These are phyloP conservation scores for Trichoderma semiorbis DNA, from an alignment of 2,329 filamentous ascomycete species.

Conservation along the genomic window DNA sequence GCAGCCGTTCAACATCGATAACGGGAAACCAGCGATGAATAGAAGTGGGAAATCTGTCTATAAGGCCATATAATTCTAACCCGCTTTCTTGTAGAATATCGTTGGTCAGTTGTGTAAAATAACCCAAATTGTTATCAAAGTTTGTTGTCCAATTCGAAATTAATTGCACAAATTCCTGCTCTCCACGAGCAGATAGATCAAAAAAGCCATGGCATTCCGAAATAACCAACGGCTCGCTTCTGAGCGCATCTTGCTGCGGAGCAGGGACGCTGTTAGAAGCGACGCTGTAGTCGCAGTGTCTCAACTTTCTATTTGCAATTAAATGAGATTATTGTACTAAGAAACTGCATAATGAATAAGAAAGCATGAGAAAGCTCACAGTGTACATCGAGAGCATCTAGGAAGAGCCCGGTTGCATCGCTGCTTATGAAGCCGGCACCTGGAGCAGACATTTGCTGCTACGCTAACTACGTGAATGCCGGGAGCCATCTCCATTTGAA, in stretches of 20 bases:
- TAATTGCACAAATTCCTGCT: background rate
- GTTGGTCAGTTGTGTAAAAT: background rate
- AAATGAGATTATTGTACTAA: background rate
- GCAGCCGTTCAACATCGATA: background rate
- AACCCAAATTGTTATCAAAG: background rate
- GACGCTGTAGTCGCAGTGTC: background rate
- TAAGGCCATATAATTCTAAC: background rate
- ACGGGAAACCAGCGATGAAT: background rate
- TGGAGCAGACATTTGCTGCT: background rate
- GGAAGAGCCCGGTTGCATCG: background rate
- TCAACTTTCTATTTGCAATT: background rate
- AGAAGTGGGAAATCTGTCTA: background rate
- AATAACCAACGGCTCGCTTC: background rate
- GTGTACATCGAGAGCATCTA: background rate
- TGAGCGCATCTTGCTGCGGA: background rate
- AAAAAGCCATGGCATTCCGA: background rate
- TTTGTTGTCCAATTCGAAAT: background rate
- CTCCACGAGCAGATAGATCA: background rate
- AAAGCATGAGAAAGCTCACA: background rate
- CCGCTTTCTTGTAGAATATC: background rate
- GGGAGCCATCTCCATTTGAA: background rate
- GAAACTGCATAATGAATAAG: background rate
- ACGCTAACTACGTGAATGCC: background rate
- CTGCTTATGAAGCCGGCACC: background rate
- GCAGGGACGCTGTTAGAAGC: background rate